phyloP scores from a whole-genome alignment of 805 yeast species.

The Schwanniomyces polymorphus region DNA sequence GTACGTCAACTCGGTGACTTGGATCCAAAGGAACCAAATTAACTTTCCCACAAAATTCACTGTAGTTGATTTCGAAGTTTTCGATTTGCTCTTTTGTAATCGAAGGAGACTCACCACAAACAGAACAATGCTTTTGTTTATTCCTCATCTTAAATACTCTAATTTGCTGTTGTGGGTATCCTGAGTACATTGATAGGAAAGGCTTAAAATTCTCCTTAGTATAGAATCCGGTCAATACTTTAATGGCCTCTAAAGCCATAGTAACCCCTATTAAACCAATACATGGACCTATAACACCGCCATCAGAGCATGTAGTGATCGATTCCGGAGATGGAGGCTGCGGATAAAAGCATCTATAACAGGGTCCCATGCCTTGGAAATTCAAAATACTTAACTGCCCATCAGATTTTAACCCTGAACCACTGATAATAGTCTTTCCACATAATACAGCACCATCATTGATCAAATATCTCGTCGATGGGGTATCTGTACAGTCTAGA shows the following conservation, averaged over 20 bases:
- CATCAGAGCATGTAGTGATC: constrained; percentile 85
- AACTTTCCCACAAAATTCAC: constrained; percentile 71
- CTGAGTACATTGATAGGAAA: constrained; percentile 66
- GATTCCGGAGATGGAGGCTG: constrained; percentile 82
- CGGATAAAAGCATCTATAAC: constrained; percentile 93
- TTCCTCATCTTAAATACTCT: constrained; percentile 80
- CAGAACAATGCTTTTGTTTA: constrained; percentile 56
- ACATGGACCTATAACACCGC: constrained; percentile 95
- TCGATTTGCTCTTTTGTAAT: constrained; percentile 50
- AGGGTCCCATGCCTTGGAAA: constrained; percentile 69
- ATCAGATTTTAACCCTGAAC: constrained; percentile 87
- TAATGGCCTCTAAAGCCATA: constrained; percentile 88
- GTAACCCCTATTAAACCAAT: constrained; percentile 86
- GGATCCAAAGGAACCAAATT: constrained; percentile 45
- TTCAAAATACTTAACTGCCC: constrained; percentile 85
- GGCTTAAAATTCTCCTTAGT: constrained; percentile 56
- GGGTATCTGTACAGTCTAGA: constrained; percentile 94
- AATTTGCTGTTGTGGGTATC: constrained; percentile 63
- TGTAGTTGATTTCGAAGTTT: constrained; percentile 56
- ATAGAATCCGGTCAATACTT: constrained; percentile 63
- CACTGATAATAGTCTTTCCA: constrained; percentile 78
- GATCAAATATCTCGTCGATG: constrained; percentile 80
- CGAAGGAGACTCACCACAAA: constrained; percentile 57
- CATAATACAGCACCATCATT: constrained; percentile 77
- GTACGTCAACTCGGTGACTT: constrained; percentile 48